These are phyloP conservation scores for Saccharomycopsis microspora DNA, from an alignment of 805 yeast species.

Conservation along the genomic window DNA sequence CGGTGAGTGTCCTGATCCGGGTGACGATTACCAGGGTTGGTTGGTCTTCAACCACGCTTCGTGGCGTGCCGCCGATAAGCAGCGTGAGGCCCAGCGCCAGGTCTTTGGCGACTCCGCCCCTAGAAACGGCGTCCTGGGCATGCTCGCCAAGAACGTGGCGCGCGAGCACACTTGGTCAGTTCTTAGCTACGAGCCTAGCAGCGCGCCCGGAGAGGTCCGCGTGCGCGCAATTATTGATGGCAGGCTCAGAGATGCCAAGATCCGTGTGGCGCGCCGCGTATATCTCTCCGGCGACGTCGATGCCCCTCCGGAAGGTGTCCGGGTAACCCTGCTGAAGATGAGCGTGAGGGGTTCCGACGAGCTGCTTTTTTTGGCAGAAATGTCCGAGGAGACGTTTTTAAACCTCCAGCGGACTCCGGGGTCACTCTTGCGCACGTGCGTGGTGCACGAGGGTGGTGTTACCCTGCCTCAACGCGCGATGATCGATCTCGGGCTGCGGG, in stretches of 20 bases:
- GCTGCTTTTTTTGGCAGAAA: constrained; percentile 29
- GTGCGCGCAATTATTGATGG: constrained; percentile 61
- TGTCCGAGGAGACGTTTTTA: constrained; percentile 56
- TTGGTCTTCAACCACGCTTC: constrained; percentile 71
- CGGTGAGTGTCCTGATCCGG: constrained; percentile 54
- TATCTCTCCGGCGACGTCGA: constrained; percentile 36
- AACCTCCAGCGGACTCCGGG: constrained; percentile 42
- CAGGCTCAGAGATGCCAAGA: constrained; percentile 59
- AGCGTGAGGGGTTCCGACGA: constrained; percentile 47
- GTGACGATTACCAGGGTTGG: constrained; percentile 56
- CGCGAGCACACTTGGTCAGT: constrained; percentile 81
- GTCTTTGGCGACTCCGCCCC: constrained; percentile 61
- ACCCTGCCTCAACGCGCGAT: constrained; percentile 61
- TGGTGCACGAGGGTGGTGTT: constrained; percentile 66
- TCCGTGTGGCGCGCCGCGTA: constrained; percentile 65
- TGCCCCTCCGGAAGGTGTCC: constrained; percentile 24
- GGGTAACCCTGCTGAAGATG: too few relatives aligned
- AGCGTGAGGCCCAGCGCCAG: constrained; percentile 58
- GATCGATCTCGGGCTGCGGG: constrained; percentile 65
- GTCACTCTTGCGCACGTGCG: constrained; percentile 51
- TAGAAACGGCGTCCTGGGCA: constrained; percentile 41
- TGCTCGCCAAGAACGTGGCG: constrained; percentile 72
- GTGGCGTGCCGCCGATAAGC: constrained; percentile 73
- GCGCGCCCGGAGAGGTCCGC: constrained; percentile 61
- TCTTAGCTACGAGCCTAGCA: constrained; percentile 52